These are phyloP conservation scores for Rostrohypoxylon terebratum DNA, from an alignment of 495 filamentous ascomycete species.

Conservation along the genomic window DNA sequence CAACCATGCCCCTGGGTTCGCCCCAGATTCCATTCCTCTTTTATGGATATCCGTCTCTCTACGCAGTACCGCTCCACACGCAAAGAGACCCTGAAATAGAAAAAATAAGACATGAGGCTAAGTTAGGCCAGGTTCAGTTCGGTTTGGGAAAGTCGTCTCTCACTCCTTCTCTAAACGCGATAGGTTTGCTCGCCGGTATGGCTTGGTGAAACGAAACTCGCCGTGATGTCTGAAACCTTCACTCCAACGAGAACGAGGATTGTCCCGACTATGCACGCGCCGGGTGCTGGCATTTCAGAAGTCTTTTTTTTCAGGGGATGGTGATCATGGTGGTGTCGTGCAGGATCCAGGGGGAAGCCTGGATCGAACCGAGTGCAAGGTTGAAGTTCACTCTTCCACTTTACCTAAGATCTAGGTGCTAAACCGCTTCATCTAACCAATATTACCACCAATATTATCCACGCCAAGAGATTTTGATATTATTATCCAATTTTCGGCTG, in stretches of 20 bases:
- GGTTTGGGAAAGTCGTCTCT: background rate
- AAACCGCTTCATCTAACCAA: slow-evolving; percentile 6
- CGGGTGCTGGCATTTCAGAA: background rate
- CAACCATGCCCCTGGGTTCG: background rate
- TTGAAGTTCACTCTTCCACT: background rate
- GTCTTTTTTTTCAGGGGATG: background rate
- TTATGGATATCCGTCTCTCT: background rate
- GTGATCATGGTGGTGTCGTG: slow-evolving; percentile 10
- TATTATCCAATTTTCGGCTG: slow-evolving; percentile 11
- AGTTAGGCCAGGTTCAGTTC: background rate
- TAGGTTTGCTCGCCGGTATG: no score
- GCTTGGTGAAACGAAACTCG: background rate
- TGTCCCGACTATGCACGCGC: background rate
- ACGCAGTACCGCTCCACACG: background rate
- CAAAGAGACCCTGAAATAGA: background rate
- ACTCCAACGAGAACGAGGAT: background rate
- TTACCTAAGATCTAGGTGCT: slow-evolving; percentile 16
- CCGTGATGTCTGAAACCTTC: background rate
- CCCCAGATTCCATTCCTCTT: slow-evolving; percentile 6
- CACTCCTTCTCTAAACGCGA: background rate
- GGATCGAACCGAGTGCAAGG: background rate
- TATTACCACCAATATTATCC: background rate
- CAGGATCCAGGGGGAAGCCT: background rate
- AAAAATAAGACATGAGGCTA: slow-evolving; percentile 13
- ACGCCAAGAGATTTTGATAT: slow-evolving; percentile 7